Base-by-base conservation (phyloP, 2,329 filamentous ascomycete species). In the Aureobasidium sp. region DNA sequence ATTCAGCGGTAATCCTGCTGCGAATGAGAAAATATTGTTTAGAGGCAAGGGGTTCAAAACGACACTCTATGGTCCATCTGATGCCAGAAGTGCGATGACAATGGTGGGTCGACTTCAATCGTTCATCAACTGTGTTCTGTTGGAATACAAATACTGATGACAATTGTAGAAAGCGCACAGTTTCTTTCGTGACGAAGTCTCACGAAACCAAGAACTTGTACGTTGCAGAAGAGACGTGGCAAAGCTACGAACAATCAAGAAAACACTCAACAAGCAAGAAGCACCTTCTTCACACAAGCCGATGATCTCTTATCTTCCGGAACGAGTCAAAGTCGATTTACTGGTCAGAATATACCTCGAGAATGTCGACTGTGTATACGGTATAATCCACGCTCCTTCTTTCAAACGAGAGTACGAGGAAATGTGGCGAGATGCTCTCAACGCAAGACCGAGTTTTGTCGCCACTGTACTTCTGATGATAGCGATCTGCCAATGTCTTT, bases 301-400 rank as follows among this genome's bases (percentile, higher is more conserved):
- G 6, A 62, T 74, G 1, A 61, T 67, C 30, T 62, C 63, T 0
- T 50, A 70, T 4, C 57, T 75, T 1, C 71, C 71, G 1, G 42
- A 64, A 1, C 68, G 66, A 47, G 56, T 50, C 14, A 60, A 66
- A 16, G 64, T 73, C 1, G 75, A 80, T 53, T 32, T 59, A 11
- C 69, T 75, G 62, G 68, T 70, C 6, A 54, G 61, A 1, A 57
- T 74, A 0, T 83, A 82, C 62, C 72, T 80, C 38, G 62, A 63
- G 2, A 74, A 66, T 0, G 79, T 77, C 54, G 79, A 79, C 55
- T 71, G 69, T 1, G 69, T 70, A 0, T 73, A 79, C 48, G 72
- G 77, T 3, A 74, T 82, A 39, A 61, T 82, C 0, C 79, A 82
- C 52, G 61, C 68, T 4, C 77, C 78, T 0, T 74, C 70, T 0